A percentile compares a stretch with the other conserved stretches of the same genome.
phyloP scores from a whole-genome alignment of 257 asterid species.

The Misopates orontium region DNA sequence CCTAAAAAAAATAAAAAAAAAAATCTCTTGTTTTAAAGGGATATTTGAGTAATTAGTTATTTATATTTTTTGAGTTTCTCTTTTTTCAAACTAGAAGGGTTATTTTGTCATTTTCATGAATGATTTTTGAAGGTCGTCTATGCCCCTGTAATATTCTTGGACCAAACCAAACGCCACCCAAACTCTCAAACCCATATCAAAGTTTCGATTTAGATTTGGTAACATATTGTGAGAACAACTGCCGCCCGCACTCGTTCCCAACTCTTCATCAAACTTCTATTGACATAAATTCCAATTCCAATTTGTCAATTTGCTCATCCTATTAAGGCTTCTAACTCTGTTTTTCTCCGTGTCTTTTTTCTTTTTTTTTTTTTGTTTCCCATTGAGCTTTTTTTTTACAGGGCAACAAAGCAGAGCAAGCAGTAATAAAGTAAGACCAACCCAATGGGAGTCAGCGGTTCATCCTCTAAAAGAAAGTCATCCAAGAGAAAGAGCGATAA shows the following conservation, averaged over 20 bases:
- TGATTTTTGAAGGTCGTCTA: too few relatives aligned
- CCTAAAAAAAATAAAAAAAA: too few relatives aligned
- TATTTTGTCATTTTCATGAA: too few relatives aligned
- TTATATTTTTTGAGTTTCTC: too few relatives aligned
- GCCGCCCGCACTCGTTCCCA: conserved; percentile 14
- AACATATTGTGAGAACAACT: conserved; percentile 10
- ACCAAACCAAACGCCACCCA: too few relatives aligned
- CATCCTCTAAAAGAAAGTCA: conserved; percentile 55
- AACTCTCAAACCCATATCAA: too few relatives aligned
- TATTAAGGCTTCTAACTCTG: not conserved
- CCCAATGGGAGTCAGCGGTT: conserved; percentile 49
- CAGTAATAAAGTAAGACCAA: conserved; percentile 6
- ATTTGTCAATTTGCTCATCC: conserved; percentile 1
- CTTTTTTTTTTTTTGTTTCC: not conserved
- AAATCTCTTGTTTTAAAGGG: too few relatives aligned
- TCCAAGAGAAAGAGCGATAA: conserved; percentile 59
- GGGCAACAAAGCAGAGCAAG: conserved; percentile 11
- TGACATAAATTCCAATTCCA: conserved; percentile 15
- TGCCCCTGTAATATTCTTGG: too few relatives aligned
- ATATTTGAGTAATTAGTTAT: too few relatives aligned
- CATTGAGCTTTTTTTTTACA: conserved; percentile 14
- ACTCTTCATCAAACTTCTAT: conserved; percentile 8
- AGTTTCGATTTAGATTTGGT: not conserved
- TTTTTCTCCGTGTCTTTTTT: too few relatives aligned
- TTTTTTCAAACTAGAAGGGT: too few relatives aligned